A percentile compares a stretch with the other conserved stretches of the same genome.
These are phyloP conservation scores for Eimeria falciformis DNA, from an alignment of 169 alveolate genomes.

Conservation along the genomic window DNA sequence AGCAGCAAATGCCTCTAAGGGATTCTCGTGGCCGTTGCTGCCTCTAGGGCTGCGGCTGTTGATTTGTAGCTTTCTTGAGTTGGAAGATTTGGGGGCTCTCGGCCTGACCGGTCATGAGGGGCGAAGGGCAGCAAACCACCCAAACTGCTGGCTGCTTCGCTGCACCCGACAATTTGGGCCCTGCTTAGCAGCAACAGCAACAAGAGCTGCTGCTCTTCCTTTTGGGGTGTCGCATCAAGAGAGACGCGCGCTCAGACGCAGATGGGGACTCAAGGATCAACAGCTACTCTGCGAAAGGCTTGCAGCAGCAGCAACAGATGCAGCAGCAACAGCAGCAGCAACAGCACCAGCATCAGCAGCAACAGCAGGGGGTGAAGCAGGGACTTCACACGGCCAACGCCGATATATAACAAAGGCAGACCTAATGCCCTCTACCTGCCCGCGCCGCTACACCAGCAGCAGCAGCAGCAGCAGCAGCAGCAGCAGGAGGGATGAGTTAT, in stretches of 20 bases:
- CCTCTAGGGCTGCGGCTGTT: background rate
- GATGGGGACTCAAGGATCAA: background rate
- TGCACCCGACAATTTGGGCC: background rate
- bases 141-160: background rate
- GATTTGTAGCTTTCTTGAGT: background rate
- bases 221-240: background rate
- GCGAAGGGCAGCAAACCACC: background rate
- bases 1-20: background rate
- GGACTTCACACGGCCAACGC: too few species aligned
- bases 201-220: background rate
- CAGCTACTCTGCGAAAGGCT: background rate
- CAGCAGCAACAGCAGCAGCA: background rate
- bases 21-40: background rate
- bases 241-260: background rate
- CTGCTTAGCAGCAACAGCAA: background rate
- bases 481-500: background rate
- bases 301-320: background rate
- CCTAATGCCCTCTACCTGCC: too few species aligned
- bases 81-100: background rate
- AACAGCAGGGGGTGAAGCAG: too few species aligned
- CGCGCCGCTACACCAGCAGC: background rate
- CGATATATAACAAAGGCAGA: too few species aligned
- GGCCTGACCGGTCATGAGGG: background rate
- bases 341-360: slow-evolving; percentile 13
- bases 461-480: slow-evolving; percentile 7